phyloP scores from a whole-genome alignment of 1,284 basidiomycete genomes.

The Ganoderma lucidum region DNA sequence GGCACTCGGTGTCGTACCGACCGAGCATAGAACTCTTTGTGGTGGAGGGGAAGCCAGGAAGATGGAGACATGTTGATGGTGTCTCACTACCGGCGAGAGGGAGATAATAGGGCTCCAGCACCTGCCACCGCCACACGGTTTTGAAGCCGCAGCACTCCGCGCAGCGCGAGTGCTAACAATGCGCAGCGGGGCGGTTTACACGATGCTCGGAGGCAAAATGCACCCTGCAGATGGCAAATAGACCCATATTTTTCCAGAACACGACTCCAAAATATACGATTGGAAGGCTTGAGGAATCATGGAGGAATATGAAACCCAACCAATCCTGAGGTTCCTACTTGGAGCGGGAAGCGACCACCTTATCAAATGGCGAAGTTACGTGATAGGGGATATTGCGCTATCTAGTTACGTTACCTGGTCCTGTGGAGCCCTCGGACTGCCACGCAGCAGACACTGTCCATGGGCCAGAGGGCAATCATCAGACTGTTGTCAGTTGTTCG shows the following conservation, averaged over 20 bases:
- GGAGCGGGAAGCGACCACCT: neutral
- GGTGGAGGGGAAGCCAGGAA: constrained; percentile 11
- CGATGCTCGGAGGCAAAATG: constrained; percentile 8
- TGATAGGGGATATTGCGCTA: neutral
- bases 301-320: neutral
- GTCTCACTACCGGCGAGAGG: neutral
- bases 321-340: neutral
- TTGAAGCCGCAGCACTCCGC: neutral
- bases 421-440: neutral
- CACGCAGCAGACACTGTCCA: neutral
- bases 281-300: neutral
- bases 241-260: no score
- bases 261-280: neutral
- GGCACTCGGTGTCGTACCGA: constrained; percentile 10
- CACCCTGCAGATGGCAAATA: no score
- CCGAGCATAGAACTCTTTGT: constrained; percentile 12
- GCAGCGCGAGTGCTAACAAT: neutral
- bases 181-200: constrained; percentile 6
- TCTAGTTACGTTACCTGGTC: neutral
- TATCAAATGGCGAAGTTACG: neutral
- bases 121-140: neutral
- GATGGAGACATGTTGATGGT: constrained; percentile 2
- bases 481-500: neutral
- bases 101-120: constrained; percentile 1
- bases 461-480: neutral